A percentile compares a stretch with the other conserved stretches of the same genome.
These are phyloP conservation scores for Salix koriyanagi DNA, from an alignment of 345 rosid species.

Conservation along the genomic window DNA sequence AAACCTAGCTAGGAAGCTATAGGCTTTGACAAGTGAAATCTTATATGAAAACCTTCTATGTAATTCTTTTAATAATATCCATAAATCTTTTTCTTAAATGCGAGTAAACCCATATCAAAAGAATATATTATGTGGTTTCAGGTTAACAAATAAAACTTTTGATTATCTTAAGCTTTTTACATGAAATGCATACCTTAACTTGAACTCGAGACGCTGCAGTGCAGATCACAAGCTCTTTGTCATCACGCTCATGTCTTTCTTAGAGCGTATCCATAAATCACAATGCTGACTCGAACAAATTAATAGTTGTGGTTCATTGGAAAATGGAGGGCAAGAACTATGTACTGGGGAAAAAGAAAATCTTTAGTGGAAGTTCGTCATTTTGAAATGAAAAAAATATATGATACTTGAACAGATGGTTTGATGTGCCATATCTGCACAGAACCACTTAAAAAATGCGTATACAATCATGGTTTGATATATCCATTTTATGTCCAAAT, in stretches of 20 bases:
- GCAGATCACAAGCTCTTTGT: no score
- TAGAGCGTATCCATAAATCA: background rate
- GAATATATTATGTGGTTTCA: no score
- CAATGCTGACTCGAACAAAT: background rate
- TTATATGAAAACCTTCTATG: background rate
- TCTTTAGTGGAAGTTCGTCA: background rate
- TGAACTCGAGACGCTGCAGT: rapidly evolving
- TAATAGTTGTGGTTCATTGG: no score
- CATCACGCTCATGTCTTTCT: no score
- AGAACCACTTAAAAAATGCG: constrained; percentile 5
- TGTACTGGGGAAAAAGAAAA: background rate
- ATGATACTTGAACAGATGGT: background rate
- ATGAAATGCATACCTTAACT: no score
- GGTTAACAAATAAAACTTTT: rapidly evolving
- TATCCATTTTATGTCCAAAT: constrained; percentile 30
- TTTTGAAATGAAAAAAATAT: background rate
- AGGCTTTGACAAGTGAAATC: background rate
- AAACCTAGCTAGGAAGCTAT: background rate
- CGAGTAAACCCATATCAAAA: no score
- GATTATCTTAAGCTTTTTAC: rapidly evolving
- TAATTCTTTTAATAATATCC: background rate
- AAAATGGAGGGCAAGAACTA: no score
- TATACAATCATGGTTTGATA: background rate
- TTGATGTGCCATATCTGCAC: background rate
- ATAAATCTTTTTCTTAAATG: no score